Evolutionary conservation across 1,139 yeast species (phyloP).

Genomic region (Diutina scorzettiae): DNA sequence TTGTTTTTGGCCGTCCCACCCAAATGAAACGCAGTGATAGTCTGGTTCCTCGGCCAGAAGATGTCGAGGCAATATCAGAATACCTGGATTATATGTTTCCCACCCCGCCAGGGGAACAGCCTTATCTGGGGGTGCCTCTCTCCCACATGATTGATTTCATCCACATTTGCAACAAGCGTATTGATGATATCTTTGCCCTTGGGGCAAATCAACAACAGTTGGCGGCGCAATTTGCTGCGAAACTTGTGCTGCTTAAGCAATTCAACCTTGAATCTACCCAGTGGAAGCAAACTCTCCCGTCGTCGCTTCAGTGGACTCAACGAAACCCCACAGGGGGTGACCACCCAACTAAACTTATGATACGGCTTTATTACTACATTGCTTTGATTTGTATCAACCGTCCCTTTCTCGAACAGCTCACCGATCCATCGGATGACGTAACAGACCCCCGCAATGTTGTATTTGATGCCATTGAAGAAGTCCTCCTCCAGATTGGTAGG

Average conservation of each 20-base stretch:
- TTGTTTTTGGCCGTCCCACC: constrained; percentile 18
- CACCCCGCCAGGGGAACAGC: constrained; percentile 10
- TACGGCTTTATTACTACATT: constrained; percentile 10
- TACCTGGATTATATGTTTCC: constrained; percentile 31
- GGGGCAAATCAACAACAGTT: background rate
- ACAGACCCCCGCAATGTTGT: background rate
- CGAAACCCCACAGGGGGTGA: constrained; percentile 7
- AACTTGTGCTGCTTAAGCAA: constrained; percentile 7
- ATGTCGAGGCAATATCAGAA: constrained; percentile 44
- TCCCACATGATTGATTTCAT: constrained; percentile 37
- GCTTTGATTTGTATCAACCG: constrained; percentile 10
- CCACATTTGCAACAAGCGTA: constrained; percentile 40
- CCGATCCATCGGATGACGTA: background rate
- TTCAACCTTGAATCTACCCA: constrained; percentile 8
- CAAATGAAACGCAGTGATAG: constrained; percentile 45
- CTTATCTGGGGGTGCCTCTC: constrained; percentile 23
- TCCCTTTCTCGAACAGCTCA: constrained; percentile 8
- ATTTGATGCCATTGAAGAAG: background rate
- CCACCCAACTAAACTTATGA: constrained; percentile 10
- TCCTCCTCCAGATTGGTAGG: background rate
- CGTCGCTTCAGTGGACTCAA: constrained; percentile 9
- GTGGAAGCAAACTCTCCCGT: constrained; percentile 10
- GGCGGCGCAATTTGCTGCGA: background rate
- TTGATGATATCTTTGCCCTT: constrained; percentile 38
- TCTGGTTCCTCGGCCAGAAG: constrained; percentile 48